These are phyloP conservation scores for Globisporangium okanoganense DNA, from an alignment of 352 stramenopile species.

Conservation along the genomic window DNA sequence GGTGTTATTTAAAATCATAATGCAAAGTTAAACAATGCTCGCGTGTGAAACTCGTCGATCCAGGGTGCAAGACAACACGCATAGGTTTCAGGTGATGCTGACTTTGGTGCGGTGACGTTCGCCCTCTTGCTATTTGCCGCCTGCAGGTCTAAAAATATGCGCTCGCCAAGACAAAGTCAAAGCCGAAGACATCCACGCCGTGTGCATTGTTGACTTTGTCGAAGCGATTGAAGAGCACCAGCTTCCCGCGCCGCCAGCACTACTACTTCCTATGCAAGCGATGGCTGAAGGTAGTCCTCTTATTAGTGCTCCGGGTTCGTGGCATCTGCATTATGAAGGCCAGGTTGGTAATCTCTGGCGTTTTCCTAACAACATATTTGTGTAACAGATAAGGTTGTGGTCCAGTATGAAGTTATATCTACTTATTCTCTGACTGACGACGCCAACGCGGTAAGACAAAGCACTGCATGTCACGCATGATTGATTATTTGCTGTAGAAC, in stretches of 20 bases:
- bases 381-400: neutral
- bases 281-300: neutral
- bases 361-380: too few relatives aligned
- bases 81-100: neutral
- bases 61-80: neutral
- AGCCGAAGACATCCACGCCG: neutral
- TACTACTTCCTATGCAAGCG: neutral
- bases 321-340: neutral
- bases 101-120: neutral
- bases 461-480: neutral
- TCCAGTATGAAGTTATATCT: neutral
- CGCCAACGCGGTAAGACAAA: neutral
- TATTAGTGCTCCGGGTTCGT: neutral
- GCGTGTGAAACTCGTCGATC: neutral
- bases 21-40: conserved; percentile 8
- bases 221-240: neutral
- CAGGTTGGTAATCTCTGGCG: too few relatives aligned
- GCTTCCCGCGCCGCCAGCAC: neutral
- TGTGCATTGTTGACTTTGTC: neutral
- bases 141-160: neutral
- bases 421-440: neutral
- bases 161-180: neutral
- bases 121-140: neutral
- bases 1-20: conserved; percentile 11
- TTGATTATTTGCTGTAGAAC: neutral